Base-by-base conservation (phyloP, 352 stramenopile genomes). In the Phytopythium delawarense region DNA sequence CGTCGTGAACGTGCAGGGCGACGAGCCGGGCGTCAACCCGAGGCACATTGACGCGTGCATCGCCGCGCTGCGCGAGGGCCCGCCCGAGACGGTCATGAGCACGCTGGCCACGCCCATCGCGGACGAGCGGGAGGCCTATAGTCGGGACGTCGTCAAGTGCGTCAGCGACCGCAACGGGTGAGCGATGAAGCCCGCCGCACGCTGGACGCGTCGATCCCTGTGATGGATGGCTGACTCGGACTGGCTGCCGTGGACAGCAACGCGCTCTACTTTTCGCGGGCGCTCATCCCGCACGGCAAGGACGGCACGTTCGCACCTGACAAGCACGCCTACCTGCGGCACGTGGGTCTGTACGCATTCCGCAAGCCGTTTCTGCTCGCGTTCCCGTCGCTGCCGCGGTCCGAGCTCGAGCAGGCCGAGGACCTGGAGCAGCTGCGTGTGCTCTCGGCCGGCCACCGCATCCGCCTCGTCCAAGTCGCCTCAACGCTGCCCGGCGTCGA, bases 391-490 rank as follows among this genome's bases (percentile, higher is more conserved):
- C 74, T 96, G 57, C 72, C 74, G 34, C 52, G 56, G 21, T 91
- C 77, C 20, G 37, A 67, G 7, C 70, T 93, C 4, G 83, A 94
- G 62, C 61, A 76, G 15, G 70, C 62, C 45, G 85, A 96, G 66
- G 87, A 93, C 61, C 78, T 96, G 21, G 84, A 96, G 72, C 84
- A 96, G 45, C 65, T 96, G 9, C 83, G 87, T n/a, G 81, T 92
- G 51, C 68, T 96, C n/a, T 89, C 81, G 23, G 78, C 81, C 28
- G 87, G 87, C 0, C 72, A 88, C 67, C 78, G 74, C 53, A 94
- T 94, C 67, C 78, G 81, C 52, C 62, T 92, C 44, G 76, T 91
- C 6, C 57, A 71, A 37, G 84, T 95, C 9, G 71, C 82, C 18
- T 75, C 67, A 30, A 88, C 82, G 12, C 59, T 89, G 35, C 81